Evolutionary conservation across 176 grass and related monocot genomes (phyloP).

Genomic region (Zoysia pacifica): DNA sequence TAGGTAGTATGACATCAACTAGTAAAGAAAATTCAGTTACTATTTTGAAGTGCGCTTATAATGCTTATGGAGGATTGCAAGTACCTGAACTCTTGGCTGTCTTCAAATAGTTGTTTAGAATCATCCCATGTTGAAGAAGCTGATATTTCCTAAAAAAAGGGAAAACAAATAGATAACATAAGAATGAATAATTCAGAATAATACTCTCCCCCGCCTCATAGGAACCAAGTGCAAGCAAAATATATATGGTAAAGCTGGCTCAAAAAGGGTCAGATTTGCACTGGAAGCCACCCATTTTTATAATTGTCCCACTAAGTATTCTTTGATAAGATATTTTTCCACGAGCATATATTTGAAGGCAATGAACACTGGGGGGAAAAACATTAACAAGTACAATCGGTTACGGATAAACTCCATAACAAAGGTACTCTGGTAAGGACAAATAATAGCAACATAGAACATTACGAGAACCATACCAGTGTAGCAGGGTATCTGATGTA

Average conservation of each 20-base stretch:
- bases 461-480: conserved; percentile 14
- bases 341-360: background rate
- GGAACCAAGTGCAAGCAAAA: conserved; percentile 30
- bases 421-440: background rate
- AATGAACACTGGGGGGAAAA: background rate
- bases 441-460: background rate
- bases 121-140: conserved; percentile 86
- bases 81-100: conserved; percentile 83
- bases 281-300: background rate
- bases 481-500: background rate
- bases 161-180: conserved; percentile 26
- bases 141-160: conserved; percentile 64
- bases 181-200: conserved; percentile 2
- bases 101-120: conserved; percentile 68
- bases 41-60: background rate
- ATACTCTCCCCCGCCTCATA: background rate
- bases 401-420: background rate
- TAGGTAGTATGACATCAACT: background rate
- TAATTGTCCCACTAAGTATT: background rate
- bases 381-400: background rate
- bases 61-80: conserved; percentile 18
- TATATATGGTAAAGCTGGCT: background rate
- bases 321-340: background rate
- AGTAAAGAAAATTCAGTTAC: background rate
- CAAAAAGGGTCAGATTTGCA: background rate